phyloP scores from a whole-genome alignment of 768 basidiomycete species.

The Boletellus emodensis region DNA sequence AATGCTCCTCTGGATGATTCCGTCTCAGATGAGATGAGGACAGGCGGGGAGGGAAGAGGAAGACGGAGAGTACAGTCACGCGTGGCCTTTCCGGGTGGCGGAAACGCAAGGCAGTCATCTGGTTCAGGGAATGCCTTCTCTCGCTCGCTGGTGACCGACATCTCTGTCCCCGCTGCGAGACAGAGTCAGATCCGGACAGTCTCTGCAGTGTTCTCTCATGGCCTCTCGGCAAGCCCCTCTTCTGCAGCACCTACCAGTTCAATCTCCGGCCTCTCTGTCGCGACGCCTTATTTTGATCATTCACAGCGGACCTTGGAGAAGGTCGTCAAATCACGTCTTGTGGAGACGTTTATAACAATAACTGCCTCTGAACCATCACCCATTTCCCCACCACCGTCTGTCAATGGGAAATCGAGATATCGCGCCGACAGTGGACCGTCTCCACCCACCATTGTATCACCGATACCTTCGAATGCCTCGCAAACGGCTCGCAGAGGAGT shows the following conservation, averaged over 20 bases:
- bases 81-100: conserved; percentile 35
- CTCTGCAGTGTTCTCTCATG: conserved; percentile 48
- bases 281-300: conserved; percentile 47
- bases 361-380: conserved; percentile 34
- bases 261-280: conserved; percentile 19
- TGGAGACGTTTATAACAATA: conserved; percentile 73
- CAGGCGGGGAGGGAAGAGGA: conserved; percentile 30
- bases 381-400: conserved; percentile 24
- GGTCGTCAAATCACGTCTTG: conserved; percentile 65
- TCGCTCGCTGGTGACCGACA: conserved; percentile 14
- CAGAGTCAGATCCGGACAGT: conserved; percentile 44
- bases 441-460: background rate
- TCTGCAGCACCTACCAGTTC: conserved; percentile 4
- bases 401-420: conserved; percentile 19
- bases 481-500: conserved; percentile 13
- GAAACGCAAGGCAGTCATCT: conserved; percentile 9
- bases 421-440: conserved; percentile 27
- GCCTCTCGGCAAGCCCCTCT: conserved; percentile 6
- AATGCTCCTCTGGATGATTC: conserved; percentile 44
- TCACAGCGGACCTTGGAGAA: conserved; percentile 69
- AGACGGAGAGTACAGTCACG: conserved; percentile 47
- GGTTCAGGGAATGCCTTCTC: conserved; percentile 10
- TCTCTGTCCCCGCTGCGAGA: conserved; percentile 33
- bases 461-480: background rate
- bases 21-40: conserved; percentile 24